These are phyloP conservation scores for Zychaea mexicana DNA, from an alignment of 371 early-diverging fungal genomes.

Conservation along the genomic window DNA sequence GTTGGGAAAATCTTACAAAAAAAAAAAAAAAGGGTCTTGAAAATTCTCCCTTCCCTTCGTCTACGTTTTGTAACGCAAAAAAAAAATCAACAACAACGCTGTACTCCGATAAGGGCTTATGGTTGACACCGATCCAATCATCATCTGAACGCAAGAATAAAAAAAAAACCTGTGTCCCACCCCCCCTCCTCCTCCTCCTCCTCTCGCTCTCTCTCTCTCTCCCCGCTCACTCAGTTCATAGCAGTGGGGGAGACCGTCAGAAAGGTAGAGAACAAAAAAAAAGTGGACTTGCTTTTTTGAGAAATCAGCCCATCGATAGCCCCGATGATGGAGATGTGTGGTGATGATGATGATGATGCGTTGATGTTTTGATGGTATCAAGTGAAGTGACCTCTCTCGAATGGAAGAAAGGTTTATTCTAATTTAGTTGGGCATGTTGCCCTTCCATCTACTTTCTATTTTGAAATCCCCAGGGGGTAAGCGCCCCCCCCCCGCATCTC, in stretches of 20 bases:
- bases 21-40: conserved; percentile 12
- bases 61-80: neutral
- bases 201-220: too few species aligned
- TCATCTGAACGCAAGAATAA: neutral
- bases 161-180: neutral
- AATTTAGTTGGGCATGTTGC: too few species aligned
- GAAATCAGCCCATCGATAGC: conserved; percentile 2
- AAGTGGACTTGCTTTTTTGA: neutral
- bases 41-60: conserved; percentile 6
- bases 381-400: too few species aligned
- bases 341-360: too few species aligned
- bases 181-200: neutral
- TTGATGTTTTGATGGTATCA: too few species aligned
- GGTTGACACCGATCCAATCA: conserved; percentile 7
- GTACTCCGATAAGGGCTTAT: conserved; percentile 1
- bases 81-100: too few species aligned
- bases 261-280: too few species aligned
- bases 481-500: neutral
- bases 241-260: too few species aligned
- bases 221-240: too few species aligned
- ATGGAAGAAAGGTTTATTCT: too few species aligned
- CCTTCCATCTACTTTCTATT: neutral
- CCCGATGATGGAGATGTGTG: too few species aligned
- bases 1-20: neutral
- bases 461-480: neutral